A percentile compares a stretch with the other conserved stretches of the same genome.
phyloP scores from a whole-genome alignment of 495 filamentous ascomycete genomes.

The Tuber aestivum region DNA sequence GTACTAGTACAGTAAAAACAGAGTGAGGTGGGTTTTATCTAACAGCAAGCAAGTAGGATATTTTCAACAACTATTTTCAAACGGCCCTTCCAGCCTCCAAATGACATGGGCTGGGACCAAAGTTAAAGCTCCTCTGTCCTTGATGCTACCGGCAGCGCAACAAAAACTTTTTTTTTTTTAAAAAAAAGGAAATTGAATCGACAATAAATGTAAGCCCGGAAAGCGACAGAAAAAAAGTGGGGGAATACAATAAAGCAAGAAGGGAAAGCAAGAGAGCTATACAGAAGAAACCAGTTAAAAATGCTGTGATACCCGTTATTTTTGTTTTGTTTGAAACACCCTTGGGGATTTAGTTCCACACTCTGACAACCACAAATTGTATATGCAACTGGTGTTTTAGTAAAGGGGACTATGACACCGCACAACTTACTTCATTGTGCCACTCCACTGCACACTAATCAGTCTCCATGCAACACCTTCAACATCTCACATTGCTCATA shows the following conservation, averaged over 20 bases:
- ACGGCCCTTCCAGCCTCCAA: background rate
- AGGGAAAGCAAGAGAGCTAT: conserved; percentile 9
- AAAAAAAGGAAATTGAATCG: background rate
- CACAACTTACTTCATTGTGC: conserved; percentile 10
- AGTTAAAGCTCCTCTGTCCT: background rate
- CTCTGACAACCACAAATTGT: background rate
- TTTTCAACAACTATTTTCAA: background rate
- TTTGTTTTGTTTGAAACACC: background rate
- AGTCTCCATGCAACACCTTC: conserved; percentile 3
- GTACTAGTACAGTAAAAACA: background rate
- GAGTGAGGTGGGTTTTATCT: background rate
- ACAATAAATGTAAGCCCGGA: background rate
- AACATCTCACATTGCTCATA: conserved; percentile 7
- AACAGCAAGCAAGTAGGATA: background rate
- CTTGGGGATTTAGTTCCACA: conserved; percentile 1
- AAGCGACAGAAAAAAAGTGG: background rate
- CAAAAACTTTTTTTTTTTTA: background rate
- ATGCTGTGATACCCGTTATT: background rate
- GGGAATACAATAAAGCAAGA: conserved; percentile 11
- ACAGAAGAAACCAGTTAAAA: background rate
- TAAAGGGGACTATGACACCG: background rate
- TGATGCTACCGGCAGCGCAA: background rate
- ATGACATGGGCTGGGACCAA: background rate
- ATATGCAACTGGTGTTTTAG: background rate
- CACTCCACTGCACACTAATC: background rate